Conservation (phyloP, 2,329 filamentous ascomycete species). For the Emergomyces orientalis region DNA sequence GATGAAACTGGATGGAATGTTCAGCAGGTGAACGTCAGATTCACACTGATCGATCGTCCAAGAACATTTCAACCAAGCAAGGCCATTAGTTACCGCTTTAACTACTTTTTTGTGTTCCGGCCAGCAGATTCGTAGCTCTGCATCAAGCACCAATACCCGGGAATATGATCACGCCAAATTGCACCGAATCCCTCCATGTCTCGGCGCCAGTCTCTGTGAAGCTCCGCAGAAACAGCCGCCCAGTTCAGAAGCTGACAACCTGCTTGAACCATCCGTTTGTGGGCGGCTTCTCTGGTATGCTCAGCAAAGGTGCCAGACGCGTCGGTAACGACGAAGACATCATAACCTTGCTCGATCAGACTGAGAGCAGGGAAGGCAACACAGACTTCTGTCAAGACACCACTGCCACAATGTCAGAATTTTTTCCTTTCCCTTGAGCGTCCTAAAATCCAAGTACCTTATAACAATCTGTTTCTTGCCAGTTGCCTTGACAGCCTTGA, state of each 20-base stretch:
- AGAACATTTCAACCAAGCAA: background rate
- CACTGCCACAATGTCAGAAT: slow-evolving; percentile 29
- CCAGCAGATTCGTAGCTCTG: slow-evolving; percentile 9
- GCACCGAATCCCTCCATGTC: slow-evolving; percentile 13
- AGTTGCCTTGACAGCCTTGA: slow-evolving; percentile 53
- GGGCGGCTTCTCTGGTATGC: slow-evolving; percentile 54
- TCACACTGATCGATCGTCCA: no score
- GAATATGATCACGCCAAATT: slow-evolving; percentile 13
- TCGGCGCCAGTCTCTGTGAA: slow-evolving; percentile 14
- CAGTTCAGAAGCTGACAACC: slow-evolving; percentile 43
- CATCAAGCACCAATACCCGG: slow-evolving; percentile 18
- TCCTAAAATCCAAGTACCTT: background rate
- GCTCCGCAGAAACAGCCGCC: slow-evolving; percentile 10
- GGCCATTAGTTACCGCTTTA: background rate
- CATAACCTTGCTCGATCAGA: slow-evolving; percentile 60
- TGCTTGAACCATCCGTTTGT: slow-evolving; percentile 56
- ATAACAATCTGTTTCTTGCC: slow-evolving; percentile 62
- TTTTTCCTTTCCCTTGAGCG: background rate
- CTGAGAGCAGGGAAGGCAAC: slow-evolving; percentile 66
- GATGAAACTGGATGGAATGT: no score
- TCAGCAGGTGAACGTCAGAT: no score
- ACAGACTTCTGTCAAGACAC: slow-evolving; percentile 67
- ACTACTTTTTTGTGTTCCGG: background rate
- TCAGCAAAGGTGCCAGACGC: slow-evolving; percentile 57
- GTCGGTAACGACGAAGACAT: slow-evolving; percentile 64